Base-by-base conservation (phyloP, 2,329 filamentous ascomycete genomes). In the Plenodomus biglobosus region DNA sequence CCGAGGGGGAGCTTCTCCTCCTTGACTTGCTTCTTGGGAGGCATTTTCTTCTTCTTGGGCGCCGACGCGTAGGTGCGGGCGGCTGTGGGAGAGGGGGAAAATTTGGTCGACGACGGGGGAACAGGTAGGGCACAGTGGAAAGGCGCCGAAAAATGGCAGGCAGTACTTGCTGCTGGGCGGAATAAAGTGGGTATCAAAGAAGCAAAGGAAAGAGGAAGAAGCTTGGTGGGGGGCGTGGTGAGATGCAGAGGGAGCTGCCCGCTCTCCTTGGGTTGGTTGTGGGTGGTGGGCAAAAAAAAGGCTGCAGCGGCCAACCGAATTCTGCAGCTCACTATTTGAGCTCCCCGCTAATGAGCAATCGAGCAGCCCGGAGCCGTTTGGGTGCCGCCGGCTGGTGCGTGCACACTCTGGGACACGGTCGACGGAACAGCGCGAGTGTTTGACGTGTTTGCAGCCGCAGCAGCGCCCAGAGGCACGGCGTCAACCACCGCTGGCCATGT, bases 1-100 rank as follows among this genome's bases (percentile, higher is more conserved):
- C 94, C 94, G 76, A 99, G 83, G 65, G 94, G 86, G 76, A 97
- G 83, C 86, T 97, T 97, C 83, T 97, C 89, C 82, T 96, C 88
- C 68, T 90, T 85, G 66, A 85, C 86, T 44, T 78, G 80, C 79
- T 97, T 97, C 84, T 99, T 99, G 74, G 94, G 94, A 77, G 90
- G 82, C 94, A 99, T 99, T 74, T 84, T 91, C 73, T 81, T 85
- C 72, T 80, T 78, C 67, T 77, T 80, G 54, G 58, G 58, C 70
- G 80, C 78, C 62, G 77, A 79, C 51, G 81, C 79, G 78, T 82
- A 84, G 56, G 73, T 71, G 63, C 80, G 78, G 74, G 68, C 82
- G 77, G 69, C 73, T 32, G 61, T 53, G 57, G 62, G 50, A 51
- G 54, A 53, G 57, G 76, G 74, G 73, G 54, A 59, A 59, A 65